These are phyloP conservation scores for Vitis rotundifolia DNA, from an alignment of 164 flowering plant species.

Conservation along the genomic window DNA sequence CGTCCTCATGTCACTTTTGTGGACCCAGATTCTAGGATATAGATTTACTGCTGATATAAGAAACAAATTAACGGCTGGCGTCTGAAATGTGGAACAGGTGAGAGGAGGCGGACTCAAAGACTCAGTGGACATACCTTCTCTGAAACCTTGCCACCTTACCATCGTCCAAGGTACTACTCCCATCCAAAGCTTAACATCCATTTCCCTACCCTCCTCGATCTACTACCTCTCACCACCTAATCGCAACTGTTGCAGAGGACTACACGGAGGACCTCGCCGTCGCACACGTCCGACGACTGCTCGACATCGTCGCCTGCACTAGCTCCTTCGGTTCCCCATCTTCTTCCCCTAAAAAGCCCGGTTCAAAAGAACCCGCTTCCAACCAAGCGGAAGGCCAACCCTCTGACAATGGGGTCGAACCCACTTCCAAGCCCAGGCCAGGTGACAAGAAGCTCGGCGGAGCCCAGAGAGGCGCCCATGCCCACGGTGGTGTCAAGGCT, in stretches of 20 bases:
- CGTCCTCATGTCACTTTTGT: no score
- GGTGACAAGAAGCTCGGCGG: constrained; percentile 20
- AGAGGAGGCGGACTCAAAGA: constrained; percentile 70
- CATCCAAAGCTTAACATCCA: background rate
- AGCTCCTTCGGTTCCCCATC: constrained; percentile 56
- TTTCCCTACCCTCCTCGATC: background rate
- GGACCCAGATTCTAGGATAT: no score
- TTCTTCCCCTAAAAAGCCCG: constrained; percentile 34
- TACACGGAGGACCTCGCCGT: constrained; percentile 68
- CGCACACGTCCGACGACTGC: constrained; percentile 76
- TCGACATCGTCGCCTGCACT: constrained; percentile 93
- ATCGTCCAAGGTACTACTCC: constrained; percentile 59
- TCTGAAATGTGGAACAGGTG: constrained; percentile 39
- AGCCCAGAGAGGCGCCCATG: constrained; percentile 1
- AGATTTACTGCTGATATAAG: no score
- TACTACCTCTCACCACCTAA: background rate
- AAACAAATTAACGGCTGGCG: background rate
- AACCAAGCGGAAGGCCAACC: constrained; percentile 7
- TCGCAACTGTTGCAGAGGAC: constrained; percentile 51
- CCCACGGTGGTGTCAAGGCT: constrained; percentile 6
- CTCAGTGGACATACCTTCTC: constrained; percentile 62
- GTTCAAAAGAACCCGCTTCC: constrained; percentile 34
- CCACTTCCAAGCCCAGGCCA: constrained; percentile 17
- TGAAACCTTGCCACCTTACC: constrained; percentile 72
- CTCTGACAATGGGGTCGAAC: constrained; percentile 14